Conservation (phyloP, 106 monocot genomes). For the Apostasia ramifera region DNA sequence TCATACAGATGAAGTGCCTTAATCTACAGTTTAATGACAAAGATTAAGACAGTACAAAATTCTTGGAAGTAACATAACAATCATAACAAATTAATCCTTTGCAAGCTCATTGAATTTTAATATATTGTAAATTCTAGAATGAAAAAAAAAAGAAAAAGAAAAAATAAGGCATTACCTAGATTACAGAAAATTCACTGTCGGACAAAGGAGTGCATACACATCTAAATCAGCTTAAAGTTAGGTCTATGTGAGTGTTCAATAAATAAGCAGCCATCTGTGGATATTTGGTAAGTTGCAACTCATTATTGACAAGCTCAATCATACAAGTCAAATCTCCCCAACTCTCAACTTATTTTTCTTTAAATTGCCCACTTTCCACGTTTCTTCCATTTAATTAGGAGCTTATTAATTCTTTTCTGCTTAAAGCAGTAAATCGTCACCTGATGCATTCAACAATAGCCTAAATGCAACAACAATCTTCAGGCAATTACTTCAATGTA, state of each 20-base stretch:
- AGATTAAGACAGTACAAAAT: neutral
- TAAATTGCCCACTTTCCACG: neutral
- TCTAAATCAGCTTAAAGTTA: too few species aligned
- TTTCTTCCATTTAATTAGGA: neutral
- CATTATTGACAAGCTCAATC: neutral
- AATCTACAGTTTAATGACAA: constrained; percentile 28
- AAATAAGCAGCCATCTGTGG: too few species aligned
- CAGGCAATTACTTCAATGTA: neutral
- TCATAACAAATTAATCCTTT: neutral
- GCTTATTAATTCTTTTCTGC: neutral
- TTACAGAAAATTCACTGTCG: too few species aligned
- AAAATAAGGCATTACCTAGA: too few species aligned
- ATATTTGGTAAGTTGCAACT: too few species aligned
- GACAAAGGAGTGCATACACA: too few species aligned
- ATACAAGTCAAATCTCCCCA: too few species aligned
- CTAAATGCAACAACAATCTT: neutral
- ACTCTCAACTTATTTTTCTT: too few species aligned
- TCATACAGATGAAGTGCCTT: constrained; percentile 67
- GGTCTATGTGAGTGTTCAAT: too few species aligned
- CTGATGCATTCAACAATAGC: neutral
- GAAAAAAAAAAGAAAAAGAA: neutral
- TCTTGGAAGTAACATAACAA: neutral
- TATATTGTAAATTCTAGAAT: neutral
- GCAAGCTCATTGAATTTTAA: neutral
- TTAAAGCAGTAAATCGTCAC: neutral